Base-by-base conservation (phyloP, 192 early-diverging fungal genomes). In the Coemansia sp. region DNA sequence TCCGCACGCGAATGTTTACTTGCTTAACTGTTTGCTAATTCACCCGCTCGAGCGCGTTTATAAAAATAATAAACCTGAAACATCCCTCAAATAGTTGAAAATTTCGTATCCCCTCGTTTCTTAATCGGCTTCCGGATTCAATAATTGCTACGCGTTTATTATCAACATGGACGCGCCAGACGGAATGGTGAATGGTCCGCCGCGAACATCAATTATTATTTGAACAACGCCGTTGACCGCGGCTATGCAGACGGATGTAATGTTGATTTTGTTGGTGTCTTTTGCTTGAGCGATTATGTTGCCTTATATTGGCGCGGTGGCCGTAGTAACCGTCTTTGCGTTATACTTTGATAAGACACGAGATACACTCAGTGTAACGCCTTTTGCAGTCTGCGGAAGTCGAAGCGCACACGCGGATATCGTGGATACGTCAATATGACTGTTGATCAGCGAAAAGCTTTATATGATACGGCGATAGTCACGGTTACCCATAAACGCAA, bases 401-500 rank as follows among this genome's bases (percentile, higher is more conserved):
- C 25, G 51, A 22, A 53, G 51, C 25, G 19, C 5, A 22, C 51
- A 53, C 21, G 21, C 25, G 51, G 50, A 23, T 5, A 25, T 52
- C 11, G 50, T 2, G 21, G 1, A 21, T 21, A 21, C 21, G 50
- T 53, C 25, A 23, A 23, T 23, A 17, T 53, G 6, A 10, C 25
- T 5, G 29, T 7, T 31, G 29, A 6, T 4, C 3, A 53, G 25
- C 19, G 51, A 53, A 22, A 70, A 76, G 50, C 68, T 54, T 68
- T 67, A 67, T 22, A 76, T 59, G n/a, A 75, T 70, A 10, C 67
- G 67, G 21, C 67, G 50, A 21, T 67, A 61, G 37, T 75, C 68
- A 3, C 58, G 41, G 64, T 75, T 75, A 8, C 74, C 74, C 29
- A 58, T 10, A 48, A 51, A 75, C 4, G 74, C 67, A 6, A 41